phyloP scores from a whole-genome alignment of 345 rosid species.

The Chamaenerion angustifolium region DNA sequence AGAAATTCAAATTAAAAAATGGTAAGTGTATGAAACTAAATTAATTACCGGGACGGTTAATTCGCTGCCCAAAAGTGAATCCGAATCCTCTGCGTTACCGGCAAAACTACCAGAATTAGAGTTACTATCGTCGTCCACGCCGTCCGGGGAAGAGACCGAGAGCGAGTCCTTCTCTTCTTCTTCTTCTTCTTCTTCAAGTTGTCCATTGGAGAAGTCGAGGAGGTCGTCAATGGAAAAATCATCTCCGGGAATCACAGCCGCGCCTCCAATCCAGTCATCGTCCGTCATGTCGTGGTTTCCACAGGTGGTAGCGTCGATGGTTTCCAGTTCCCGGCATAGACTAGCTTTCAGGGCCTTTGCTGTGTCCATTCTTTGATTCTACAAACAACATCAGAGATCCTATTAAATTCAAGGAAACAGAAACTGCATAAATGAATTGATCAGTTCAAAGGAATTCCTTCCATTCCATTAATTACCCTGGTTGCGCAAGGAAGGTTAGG shows the following conservation, averaged over 20 bases:
- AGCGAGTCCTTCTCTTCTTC: conserved; percentile 6
- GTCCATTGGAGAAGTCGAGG: conserved; percentile 29
- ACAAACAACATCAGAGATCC: too few relatives aligned
- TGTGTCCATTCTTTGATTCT: neutral
- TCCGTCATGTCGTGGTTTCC: neutral
- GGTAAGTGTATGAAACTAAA: neutral
- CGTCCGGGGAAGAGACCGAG: conserved; percentile 6
- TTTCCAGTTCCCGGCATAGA: conserved; percentile 5
- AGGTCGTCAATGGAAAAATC: conserved; percentile 29
- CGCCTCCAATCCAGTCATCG: conserved; percentile 1
- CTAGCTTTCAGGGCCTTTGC: conserved; percentile 8
- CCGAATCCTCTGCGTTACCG: conserved; percentile 6
- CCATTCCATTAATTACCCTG: too few relatives aligned
- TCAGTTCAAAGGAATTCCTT: too few relatives aligned
- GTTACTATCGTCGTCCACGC: conserved; percentile 6
- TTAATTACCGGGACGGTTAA: conserved; percentile 19
- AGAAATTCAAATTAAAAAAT: neutral
- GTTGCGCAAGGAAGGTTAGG: too few relatives aligned
- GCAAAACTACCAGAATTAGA: conserved; percentile 5
- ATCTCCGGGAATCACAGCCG: conserved; percentile 9
- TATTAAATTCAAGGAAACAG: too few relatives aligned
- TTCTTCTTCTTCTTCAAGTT: conserved; percentile 7
- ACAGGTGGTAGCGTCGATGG: neutral
- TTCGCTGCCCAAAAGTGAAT: conserved; percentile 15
- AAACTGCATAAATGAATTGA: too few relatives aligned